A percentile compares a stretch with the other conserved stretches of the same genome.
phyloP scores from a whole-genome alignment of 1,284 basidiomycete species.

The Ustilago sp. region DNA sequence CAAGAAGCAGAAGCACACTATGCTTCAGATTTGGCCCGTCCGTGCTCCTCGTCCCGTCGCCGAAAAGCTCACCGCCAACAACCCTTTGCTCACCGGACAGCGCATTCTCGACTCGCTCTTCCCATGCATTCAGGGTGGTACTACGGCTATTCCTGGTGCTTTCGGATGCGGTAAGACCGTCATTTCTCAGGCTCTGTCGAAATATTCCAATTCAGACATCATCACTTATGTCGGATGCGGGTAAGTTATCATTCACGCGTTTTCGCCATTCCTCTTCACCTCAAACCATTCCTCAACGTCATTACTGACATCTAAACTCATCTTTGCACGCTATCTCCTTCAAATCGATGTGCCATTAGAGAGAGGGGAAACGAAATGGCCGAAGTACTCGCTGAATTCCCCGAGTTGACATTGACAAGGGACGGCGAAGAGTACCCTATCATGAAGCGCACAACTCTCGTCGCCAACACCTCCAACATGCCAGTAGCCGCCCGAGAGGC shows the following conservation, averaged over 20 bases:
- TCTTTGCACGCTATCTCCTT: background rate
- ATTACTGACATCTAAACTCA: conserved; percentile 11
- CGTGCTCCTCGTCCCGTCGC: conserved; percentile 94
- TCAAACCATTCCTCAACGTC: background rate
- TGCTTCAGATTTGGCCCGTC: conserved; percentile 99
- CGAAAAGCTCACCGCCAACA: conserved; percentile 92
- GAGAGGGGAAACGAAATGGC: conserved; percentile 84
- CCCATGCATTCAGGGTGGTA: conserved; percentile 99
- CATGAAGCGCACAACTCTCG: conserved; percentile 99
- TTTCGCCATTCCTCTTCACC: background rate
- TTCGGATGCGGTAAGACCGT: conserved; percentile 82
- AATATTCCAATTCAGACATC: conserved; percentile 99
- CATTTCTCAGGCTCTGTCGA: conserved; percentile 81
- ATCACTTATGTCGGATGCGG: conserved; percentile 98
- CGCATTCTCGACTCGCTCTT: conserved; percentile 97
- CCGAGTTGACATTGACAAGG: conserved; percentile 89
- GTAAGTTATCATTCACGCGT: conserved; percentile 18
- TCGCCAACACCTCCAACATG: conserved; percentile 99
- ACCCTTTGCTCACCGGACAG: conserved; percentile 94
- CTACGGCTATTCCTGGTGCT: conserved; percentile 98
- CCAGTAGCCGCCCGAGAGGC: conserved; percentile 99
- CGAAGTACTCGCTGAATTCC: conserved; percentile 96
- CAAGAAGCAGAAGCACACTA: conserved; percentile 89
- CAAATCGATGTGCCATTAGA: conserved; percentile 33
- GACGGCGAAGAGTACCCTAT: conserved; percentile 95